Conservation (phyloP, 129 eudicot genomes). For the Helichrysum umbraculigerum region DNA sequence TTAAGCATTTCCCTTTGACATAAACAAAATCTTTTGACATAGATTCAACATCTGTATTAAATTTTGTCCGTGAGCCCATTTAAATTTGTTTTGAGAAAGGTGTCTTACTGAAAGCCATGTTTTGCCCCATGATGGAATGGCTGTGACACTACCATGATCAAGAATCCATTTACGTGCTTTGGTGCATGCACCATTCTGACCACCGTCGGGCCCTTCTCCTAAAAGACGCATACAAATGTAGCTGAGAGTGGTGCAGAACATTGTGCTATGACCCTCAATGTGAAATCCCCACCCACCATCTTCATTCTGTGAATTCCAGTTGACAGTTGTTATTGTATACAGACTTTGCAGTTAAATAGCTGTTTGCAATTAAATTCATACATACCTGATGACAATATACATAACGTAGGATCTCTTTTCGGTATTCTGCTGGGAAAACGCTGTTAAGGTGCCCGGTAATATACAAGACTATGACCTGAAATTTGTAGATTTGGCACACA, state of each 20-base stretch:
- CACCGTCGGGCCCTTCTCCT: constrained; percentile 52
- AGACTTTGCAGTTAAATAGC: neutral
- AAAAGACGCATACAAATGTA: constrained; percentile 48
- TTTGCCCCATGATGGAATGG: constrained; percentile 55
- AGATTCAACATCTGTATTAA: neutral
- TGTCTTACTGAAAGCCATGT: constrained; percentile 48
- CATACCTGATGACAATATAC: constrained; percentile 78
- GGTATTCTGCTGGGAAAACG: constrained; percentile 58
- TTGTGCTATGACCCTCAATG: constrained; percentile 44
- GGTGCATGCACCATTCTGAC: constrained; percentile 38
- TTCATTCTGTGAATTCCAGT: constrained; percentile 32
- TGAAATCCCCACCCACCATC: constrained; percentile 49
- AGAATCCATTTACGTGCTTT: constrained; percentile 57
- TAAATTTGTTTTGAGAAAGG: neutral
- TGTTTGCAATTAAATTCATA: neutral
- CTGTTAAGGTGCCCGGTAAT: constrained; percentile 74
- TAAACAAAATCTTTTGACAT: neutral
- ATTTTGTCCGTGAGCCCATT: neutral
- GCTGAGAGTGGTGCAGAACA: constrained; percentile 46
- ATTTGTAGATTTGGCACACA: neutral
- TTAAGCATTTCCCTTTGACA: no score
- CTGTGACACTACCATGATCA: constrained; percentile 48
- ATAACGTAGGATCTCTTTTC: constrained; percentile 76
- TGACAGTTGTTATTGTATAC: neutral
- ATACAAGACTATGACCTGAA: constrained; percentile 72